phyloP scores from a whole-genome alignment of 495 filamentous ascomycete genomes.

The Aspergillus cristatus region DNA sequence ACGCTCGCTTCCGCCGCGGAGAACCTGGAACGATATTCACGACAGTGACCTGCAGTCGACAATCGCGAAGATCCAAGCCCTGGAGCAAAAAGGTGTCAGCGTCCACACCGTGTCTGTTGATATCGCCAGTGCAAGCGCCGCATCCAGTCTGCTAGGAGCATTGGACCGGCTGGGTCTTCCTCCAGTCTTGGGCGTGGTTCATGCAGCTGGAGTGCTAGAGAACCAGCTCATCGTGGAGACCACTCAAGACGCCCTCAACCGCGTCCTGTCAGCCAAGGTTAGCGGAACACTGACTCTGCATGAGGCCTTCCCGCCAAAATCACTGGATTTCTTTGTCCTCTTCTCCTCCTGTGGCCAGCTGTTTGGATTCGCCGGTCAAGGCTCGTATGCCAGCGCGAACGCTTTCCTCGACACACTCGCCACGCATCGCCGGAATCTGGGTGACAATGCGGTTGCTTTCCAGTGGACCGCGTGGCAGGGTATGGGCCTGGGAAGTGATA shows the following conservation, averaged over 20 bases:
- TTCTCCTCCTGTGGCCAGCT: constrained; percentile 32
- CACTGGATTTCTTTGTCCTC: constrained; percentile 28
- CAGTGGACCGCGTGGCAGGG: constrained; percentile 39
- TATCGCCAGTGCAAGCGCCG: constrained; percentile 10
- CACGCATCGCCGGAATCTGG: constrained; percentile 15
- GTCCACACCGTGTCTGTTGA: constrained; percentile 20
- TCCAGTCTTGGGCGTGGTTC: constrained; percentile 36
- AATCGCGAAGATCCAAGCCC: constrained; percentile 12
- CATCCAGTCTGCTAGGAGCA: constrained; percentile 4
- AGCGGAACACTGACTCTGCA: constrained; percentile 31
- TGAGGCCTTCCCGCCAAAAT: constrained; percentile 16
- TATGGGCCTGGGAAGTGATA: constrained; percentile 29
- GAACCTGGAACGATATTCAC: constrained; percentile 10
- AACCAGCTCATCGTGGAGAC: constrained; percentile 28
- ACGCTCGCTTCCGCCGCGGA: constrained; percentile 20
- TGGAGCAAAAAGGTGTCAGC: constrained; percentile 21
- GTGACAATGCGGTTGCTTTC: constrained; percentile 31
- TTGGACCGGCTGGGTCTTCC: constrained; percentile 21
- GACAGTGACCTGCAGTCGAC: not conserved
- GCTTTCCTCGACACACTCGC: constrained; percentile 31
- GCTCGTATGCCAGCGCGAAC: constrained; percentile 26
- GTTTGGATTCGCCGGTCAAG: constrained; percentile 26
- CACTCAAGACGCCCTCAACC: constrained; percentile 20
- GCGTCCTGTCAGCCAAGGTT: constrained; percentile 35
- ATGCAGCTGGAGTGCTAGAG: constrained; percentile 37